Evolutionary conservation across 345 rosid genomes (phyloP).

Genomic region (Odontarrhena argentea): DNA sequence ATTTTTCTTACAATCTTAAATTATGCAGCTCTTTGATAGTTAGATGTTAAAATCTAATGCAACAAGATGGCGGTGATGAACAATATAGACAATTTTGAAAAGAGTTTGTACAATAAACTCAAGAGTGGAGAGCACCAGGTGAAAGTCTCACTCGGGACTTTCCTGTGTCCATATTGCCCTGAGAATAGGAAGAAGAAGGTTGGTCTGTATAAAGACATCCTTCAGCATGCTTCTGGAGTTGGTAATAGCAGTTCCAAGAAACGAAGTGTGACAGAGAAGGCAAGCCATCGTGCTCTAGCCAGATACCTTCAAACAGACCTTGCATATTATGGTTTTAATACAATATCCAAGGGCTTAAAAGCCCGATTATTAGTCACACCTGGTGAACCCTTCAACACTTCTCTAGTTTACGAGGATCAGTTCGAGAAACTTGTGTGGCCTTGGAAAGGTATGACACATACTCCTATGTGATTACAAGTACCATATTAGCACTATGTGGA

Average conservation of each 20-base stretch:
- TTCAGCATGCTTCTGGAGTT: constrained; percentile 97
- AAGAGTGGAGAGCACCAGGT: constrained; percentile 69
- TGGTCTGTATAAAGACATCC: constrained; percentile 68
- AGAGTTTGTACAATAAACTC: constrained; percentile 61
- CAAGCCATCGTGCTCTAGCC: constrained; percentile 77
- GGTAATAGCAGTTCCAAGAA: constrained; percentile 76
- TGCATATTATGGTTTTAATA: constrained; percentile 24
- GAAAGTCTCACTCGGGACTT: constrained; percentile 57
- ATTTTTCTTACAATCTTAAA: constrained; percentile 21
- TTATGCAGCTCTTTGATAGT: neutral
- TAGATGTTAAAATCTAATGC: constrained; percentile 8
- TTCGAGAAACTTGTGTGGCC: constrained; percentile 73
- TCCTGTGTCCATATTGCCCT: constrained; percentile 80
- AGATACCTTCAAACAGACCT: constrained; percentile 71
- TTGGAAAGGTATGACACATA: constrained; percentile 39
- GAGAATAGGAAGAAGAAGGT: constrained; percentile 66
- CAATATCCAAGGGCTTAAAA: constrained; percentile 16
- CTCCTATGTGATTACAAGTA: constrained; percentile 22
- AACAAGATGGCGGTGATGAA: constrained; percentile 10
- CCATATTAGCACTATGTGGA: constrained; percentile 20
- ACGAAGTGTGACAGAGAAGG: constrained; percentile 72
- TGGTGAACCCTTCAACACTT: constrained; percentile 37
- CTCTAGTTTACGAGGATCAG: constrained; percentile 46
- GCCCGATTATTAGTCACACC: constrained; percentile 40
- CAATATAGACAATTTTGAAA: constrained; percentile 50